A percentile compares a stretch with the other conserved stretches of the same genome.
These are phyloP conservation scores for Goffeauzyma gilvescens DNA, from an alignment of 768 basidiomycete species.

Conservation along the genomic window DNA sequence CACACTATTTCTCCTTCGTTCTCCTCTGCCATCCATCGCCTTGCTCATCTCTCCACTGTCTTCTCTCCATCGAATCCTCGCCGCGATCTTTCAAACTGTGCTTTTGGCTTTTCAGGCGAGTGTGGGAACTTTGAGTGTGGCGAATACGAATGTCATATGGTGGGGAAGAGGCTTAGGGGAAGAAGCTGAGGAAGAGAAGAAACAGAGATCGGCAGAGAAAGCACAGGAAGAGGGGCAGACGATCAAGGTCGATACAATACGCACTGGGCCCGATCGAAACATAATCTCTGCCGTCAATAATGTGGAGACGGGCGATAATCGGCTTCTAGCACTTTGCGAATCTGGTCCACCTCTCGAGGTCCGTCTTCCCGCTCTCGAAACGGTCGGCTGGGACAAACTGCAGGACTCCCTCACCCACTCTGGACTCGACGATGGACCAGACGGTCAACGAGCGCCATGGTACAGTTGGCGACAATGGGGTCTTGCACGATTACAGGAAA, in stretches of 20 bases:
- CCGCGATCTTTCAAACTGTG: conserved; percentile 26
- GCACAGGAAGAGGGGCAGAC: neutral
- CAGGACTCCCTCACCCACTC: no score
- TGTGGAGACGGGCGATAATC: no score
- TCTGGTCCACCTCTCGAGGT: conserved; percentile 32
- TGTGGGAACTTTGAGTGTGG: conserved; percentile 29
- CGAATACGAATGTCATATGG: conserved; percentile 34
- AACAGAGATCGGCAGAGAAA: conserved; percentile 8
- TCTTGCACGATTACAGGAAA: conserved; percentile 35
- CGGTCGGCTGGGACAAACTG: conserved; percentile 30
- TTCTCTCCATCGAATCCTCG: conserved; percentile 26
- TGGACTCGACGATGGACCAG: no score
- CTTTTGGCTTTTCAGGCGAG: conserved; percentile 25
- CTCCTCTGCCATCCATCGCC: conserved; percentile 26
- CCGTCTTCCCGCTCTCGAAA: conserved; percentile 31
- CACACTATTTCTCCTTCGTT: conserved; percentile 18
- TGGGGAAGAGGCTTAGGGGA: conserved; percentile 23
- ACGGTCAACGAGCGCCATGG: no score
- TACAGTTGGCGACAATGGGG: conserved; percentile 18
- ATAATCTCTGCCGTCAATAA: no score
- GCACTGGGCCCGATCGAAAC: no score
- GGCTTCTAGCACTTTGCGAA: conserved; percentile 33
- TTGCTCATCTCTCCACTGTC: conserved; percentile 32
- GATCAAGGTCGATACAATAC: no score
- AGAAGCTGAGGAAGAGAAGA: conserved; percentile 12